Conservation (phyloP, 192 early-diverging fungal species). For the Backusella morwellensis region DNA sequence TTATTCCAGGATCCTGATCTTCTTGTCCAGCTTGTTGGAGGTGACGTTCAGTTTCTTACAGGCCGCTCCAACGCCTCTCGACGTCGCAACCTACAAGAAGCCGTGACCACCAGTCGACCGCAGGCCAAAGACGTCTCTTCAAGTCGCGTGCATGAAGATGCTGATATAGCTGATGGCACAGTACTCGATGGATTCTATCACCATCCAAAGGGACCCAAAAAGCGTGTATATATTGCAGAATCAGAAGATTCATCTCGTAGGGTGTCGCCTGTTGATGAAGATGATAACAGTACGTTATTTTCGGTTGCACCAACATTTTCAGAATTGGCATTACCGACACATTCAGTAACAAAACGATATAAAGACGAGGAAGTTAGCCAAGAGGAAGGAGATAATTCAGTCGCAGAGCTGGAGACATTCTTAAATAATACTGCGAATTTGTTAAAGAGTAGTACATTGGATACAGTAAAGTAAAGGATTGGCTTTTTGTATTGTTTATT, state of each 20-base stretch:
- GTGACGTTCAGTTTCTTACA: neutral
- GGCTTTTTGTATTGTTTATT: no score
- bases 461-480: neutral
- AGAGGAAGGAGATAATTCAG: neutral
- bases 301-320: neutral
- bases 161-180: neutral
- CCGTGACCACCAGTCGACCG: neutral
- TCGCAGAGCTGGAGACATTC: neutral
- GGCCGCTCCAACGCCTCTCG: neutral
- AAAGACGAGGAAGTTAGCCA: neutral
- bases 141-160: neutral
- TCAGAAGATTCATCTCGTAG: neutral
- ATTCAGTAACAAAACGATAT: neutral
- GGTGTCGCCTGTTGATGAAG: neutral
- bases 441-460: neutral
- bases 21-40: neutral
- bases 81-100: neutral
- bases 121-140: conserved; percentile 5
- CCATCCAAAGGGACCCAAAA: neutral
- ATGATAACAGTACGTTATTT: neutral
- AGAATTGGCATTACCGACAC: neutral
- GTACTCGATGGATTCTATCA: neutral
- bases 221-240: neutral
- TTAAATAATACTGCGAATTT: neutral
- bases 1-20: conserved; percentile 9